Conservation (phyloP, 2,329 filamentous ascomycete species). For the Aspergillus bombycis region DNA sequence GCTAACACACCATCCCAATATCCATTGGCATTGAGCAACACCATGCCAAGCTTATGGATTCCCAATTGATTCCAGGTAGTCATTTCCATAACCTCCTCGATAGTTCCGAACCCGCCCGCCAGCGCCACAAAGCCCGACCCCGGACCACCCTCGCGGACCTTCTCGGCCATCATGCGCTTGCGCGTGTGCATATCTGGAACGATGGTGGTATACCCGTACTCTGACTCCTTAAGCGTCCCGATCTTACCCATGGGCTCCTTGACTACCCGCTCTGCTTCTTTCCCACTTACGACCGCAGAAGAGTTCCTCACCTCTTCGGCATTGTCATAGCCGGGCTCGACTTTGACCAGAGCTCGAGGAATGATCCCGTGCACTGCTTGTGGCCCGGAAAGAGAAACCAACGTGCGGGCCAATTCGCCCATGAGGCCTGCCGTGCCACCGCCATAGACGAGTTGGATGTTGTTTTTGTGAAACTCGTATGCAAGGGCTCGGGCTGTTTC, state of each 20-base stretch:
- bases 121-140: conserved; percentile 90
- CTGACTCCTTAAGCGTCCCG: conserved; percentile 35
- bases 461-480: conserved; percentile 70
- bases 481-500: conserved; percentile 78
- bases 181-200: conserved; percentile 96
- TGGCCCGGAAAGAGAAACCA: conserved; percentile 81
- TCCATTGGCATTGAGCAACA: conserved; percentile 82
- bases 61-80: conserved; percentile 94
- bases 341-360: conserved; percentile 77
- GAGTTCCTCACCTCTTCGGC: conserved; percentile 32
- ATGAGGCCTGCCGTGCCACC: conserved; percentile 94
- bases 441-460: conserved; percentile 88
- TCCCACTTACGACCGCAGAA: conserved; percentile 42
- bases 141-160: conserved; percentile 80
- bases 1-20: conserved; percentile 87
- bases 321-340: conserved; percentile 57
- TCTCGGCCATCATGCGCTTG: conserved; percentile 89
- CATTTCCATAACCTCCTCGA: conserved; percentile 96
- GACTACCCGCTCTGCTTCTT: conserved; percentile 58
- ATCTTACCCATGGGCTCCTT: conserved; percentile 50
- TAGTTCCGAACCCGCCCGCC: conserved; percentile 86
- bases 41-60: conserved; percentile 79
- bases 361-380: conserved; percentile 90
- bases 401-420: conserved; percentile 87
- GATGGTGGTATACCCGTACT: conserved; percentile 82